Conservation (phyloP, 1,284 basidiomycete genomes). For the Pascua guehoae region DNA sequence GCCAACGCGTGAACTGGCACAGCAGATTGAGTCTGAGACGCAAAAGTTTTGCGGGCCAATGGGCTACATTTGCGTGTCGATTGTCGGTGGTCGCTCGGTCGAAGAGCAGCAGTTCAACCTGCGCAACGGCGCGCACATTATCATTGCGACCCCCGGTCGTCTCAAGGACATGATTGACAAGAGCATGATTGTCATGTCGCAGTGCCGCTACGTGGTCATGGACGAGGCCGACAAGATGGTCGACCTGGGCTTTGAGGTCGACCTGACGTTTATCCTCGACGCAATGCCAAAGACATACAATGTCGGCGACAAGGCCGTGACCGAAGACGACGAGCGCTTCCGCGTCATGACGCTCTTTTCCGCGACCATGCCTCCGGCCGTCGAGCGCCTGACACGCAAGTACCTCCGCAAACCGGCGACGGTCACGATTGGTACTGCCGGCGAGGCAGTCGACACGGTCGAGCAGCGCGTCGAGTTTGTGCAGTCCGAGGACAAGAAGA, state of each 20-base stretch:
- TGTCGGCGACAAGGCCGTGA: constrained; percentile 61
- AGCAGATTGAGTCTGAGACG: constrained; percentile 92
- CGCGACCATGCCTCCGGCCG: constrained; percentile 95
- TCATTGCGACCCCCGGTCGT: constrained; percentile 97
- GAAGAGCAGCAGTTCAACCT: constrained; percentile 97
- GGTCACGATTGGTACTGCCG: constrained; percentile 96
- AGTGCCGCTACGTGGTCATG: constrained; percentile 98
- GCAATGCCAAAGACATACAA: constrained; percentile 79
- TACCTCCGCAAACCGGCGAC: constrained; percentile 89
- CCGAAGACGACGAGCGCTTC: constrained; percentile 62
- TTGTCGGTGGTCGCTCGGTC: constrained; percentile 90
- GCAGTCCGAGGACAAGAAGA: constrained; percentile 88
- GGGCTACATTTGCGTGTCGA: constrained; percentile 89
- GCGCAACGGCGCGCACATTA: constrained; percentile 92
- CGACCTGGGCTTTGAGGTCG: constrained; percentile 91
- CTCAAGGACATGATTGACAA: constrained; percentile 96
- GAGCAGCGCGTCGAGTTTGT: constrained; percentile 96
- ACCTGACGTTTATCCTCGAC: constrained; percentile 92
- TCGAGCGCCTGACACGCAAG: constrained; percentile 88
- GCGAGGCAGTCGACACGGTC: constrained; percentile 94
- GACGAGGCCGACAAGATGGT: constrained; percentile 99
- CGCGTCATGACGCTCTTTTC: constrained; percentile 91
- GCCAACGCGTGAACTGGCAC: constrained; percentile 85
- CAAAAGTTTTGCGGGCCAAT: constrained; percentile 84
- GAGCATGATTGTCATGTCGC: constrained; percentile 87